Conservation (phyloP, 768 basidiomycete genomes). For the Neoboletus magnificus region DNA sequence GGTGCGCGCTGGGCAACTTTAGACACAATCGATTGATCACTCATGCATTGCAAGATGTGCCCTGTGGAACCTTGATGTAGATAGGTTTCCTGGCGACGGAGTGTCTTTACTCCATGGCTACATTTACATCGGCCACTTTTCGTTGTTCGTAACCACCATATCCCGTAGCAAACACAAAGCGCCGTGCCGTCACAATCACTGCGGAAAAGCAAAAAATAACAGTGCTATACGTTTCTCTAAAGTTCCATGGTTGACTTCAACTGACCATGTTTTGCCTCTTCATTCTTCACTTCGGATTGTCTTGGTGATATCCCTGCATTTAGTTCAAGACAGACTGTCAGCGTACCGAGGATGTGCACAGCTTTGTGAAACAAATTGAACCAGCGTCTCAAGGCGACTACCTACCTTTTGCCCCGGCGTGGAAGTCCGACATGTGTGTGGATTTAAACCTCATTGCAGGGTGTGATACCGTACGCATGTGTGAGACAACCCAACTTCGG, state of each 20-base stretch:
- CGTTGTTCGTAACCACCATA: conserved; percentile 33
- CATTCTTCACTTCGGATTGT: conserved; percentile 36
- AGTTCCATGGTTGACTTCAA: conserved; percentile 19
- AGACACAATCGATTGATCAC: background rate
- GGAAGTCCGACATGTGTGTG: conserved; percentile 47
- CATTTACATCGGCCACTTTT: background rate
- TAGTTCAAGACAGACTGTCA: conserved; percentile 54
- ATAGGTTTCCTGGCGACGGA: background rate
- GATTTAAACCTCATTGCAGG: conserved; percentile 42
- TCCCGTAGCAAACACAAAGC: conserved; percentile 49
- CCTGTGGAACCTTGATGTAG: background rate
- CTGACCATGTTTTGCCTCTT: conserved; percentile 17
- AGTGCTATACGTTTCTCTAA: conserved; percentile 28
- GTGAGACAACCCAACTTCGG: too few relatives aligned
- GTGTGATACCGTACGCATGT: too few relatives aligned
- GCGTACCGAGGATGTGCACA: conserved; percentile 39
- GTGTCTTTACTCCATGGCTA: background rate
- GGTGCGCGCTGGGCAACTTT: background rate
- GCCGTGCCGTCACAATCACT: conserved; percentile 35
- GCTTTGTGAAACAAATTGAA: background rate
- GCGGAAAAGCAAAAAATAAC: too few relatives aligned
- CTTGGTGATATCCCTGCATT: conserved; percentile 53
- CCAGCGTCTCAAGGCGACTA: background rate
- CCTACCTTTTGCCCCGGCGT: conserved; percentile 34
- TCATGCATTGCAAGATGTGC: conserved; percentile 9